Evolutionary conservation across 73 alveolate genomes (phyloP).

Genomic region (Paramecium bursaria): DNA sequence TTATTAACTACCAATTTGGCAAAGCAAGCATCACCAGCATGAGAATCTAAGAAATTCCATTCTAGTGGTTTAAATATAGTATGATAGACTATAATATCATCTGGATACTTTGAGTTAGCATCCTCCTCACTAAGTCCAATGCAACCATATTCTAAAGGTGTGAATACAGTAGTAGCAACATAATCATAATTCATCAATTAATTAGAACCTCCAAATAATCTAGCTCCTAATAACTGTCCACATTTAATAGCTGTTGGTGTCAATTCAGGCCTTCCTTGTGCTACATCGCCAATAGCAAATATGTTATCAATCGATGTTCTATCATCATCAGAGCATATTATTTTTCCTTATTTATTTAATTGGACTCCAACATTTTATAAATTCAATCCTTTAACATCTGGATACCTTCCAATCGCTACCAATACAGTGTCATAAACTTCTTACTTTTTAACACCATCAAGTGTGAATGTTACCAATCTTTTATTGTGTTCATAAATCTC

Average conservation of each 20-base stretch:
- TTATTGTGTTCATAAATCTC: constrained; percentile 83
- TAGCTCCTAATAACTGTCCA: constrained; percentile 92
- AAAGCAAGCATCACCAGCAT: constrained; percentile 82
- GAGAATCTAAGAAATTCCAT: constrained; percentile 89
- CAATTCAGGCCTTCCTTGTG: constrained; percentile 95
- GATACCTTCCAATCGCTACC: constrained; percentile 95
- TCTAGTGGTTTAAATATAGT: constrained; percentile 95
- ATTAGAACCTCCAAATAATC: constrained; percentile 89
- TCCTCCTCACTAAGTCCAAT: constrained; percentile 93
- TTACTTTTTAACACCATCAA: constrained; percentile 74
- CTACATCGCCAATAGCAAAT: constrained; percentile 97
- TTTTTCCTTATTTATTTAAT: constrained; percentile 82
- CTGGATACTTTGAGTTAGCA: constrained; percentile 77
- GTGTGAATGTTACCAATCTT: constrained; percentile 76
- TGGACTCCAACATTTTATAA: constrained; percentile 90
- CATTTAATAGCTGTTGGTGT: constrained; percentile 99
- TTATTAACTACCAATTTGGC: constrained; percentile 84
- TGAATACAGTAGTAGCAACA: constrained; percentile 98
- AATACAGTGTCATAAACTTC: constrained; percentile 93
- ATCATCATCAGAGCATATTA: constrained; percentile 86
- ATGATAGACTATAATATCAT: constrained; percentile 88
- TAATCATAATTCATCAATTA: constrained; percentile 92
- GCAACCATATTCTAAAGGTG: constrained; percentile 98
- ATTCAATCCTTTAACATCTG: constrained; percentile 85
- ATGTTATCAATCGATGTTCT: constrained; percentile 91